These are phyloP conservation scores for Pontederia crassipes DNA, from an alignment of 176 grass and related monocot species.

Conservation along the genomic window DNA sequence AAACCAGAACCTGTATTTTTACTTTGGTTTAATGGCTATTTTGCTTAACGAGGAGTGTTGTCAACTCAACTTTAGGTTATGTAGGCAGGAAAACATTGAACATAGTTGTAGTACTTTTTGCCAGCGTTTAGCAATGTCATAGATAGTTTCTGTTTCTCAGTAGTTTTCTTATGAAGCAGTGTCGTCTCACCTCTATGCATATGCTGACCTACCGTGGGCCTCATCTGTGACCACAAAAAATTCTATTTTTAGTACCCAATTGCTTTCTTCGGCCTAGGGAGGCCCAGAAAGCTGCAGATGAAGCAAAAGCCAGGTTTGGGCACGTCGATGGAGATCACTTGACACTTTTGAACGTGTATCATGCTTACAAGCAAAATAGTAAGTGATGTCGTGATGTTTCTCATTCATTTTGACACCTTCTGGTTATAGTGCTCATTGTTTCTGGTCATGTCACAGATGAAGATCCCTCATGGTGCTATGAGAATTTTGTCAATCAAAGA, in stretches of 20 bases:
- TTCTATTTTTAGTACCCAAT: constrained; percentile 98
- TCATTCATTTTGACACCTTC: background rate
- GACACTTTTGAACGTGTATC: constrained; percentile 83
- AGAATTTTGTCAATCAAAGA: constrained; percentile 81
- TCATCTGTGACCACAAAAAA: constrained; percentile 57
- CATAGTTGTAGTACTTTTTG: constrained; percentile 20
- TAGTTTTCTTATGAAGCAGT: constrained; percentile 77
- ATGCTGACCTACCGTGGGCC: constrained; percentile 78
- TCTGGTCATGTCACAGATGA: constrained; percentile 31
- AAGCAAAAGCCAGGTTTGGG: constrained; percentile 87
- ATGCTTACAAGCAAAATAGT: constrained; percentile 98
- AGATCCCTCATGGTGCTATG: constrained; percentile 93
- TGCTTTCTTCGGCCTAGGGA: constrained; percentile 99
- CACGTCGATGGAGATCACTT: constrained; percentile 91
- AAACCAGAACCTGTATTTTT: too few species aligned
- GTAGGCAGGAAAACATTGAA: constrained; percentile 47
- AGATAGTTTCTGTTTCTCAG: constrained; percentile 88
- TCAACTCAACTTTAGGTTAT: constrained; percentile 65
- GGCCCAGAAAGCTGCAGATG: constrained; percentile 93
- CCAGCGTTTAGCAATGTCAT: constrained; percentile 44
- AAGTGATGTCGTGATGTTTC: constrained; percentile 9
- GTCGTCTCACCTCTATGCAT: constrained; percentile 75
- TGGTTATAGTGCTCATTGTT: constrained; percentile 2
- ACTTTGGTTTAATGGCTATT: background rate
- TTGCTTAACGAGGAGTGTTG: constrained; percentile 19